Evolutionary conservation across 352 stramenopile genomes (phyloP).

Genomic region (Phytophthora sp.): DNA sequence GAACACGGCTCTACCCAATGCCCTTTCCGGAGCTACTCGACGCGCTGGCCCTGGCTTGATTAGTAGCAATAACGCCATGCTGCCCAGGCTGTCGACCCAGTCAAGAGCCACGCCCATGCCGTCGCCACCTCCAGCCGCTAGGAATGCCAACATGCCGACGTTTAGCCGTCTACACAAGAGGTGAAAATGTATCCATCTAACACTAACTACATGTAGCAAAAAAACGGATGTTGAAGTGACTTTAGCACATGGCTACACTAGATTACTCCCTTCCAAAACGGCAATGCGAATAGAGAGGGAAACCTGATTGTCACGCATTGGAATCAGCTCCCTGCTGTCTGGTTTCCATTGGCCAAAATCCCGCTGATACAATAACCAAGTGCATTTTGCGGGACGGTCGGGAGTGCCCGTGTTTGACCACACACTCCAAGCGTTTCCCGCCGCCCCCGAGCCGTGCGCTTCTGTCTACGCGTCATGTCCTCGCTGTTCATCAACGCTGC

Average conservation of each 20-base stretch:
- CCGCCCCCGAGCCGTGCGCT: too few relatives aligned
- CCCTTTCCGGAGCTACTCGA: neutral
- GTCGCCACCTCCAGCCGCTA: conserved; percentile 44
- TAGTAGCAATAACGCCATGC: conserved; percentile 21
- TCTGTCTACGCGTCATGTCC: too few relatives aligned
- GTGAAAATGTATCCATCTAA: too few relatives aligned
- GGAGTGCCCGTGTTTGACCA: neutral
- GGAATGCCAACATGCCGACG: conserved; percentile 53
- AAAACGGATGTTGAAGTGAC: conserved; percentile 24
- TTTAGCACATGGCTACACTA: conserved; percentile 18
- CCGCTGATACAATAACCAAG: conserved; percentile 10
- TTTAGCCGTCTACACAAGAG: conserved; percentile 73
- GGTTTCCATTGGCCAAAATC: conserved; percentile 12
- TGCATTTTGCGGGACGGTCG: conserved; percentile 4
- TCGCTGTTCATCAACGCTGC: conserved; percentile 47
- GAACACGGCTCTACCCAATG: neutral
- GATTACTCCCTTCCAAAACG: neutral
- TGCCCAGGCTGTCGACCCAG: conserved; percentile 45
- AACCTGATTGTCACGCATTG: neutral
- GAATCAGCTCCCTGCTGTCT: conserved; percentile 1
- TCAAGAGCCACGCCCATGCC: conserved; percentile 32
- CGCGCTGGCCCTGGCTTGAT: conserved; percentile 10
- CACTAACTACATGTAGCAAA: too few relatives aligned
- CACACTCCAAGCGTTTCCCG: conserved; percentile 12
- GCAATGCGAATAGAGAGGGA: conserved; percentile 13